Evolutionary conservation across 495 filamentous ascomycete species (phyloP).

Genomic region (Podospora didyma): DNA sequence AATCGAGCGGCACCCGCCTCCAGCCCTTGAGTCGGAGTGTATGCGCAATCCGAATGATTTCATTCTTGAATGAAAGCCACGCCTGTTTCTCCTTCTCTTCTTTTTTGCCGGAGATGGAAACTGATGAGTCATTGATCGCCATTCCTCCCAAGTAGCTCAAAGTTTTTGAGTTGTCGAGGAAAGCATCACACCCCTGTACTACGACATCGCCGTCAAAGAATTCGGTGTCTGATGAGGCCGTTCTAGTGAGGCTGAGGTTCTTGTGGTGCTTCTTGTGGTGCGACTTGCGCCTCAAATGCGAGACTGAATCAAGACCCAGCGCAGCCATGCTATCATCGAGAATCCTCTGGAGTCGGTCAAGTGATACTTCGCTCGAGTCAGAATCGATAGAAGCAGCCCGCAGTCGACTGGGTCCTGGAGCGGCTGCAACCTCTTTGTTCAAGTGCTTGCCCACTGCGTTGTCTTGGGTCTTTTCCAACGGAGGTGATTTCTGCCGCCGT

Average conservation of each 20-base stretch:
- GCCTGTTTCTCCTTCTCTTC: conserved; percentile 64
- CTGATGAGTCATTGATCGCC: conserved; percentile 45
- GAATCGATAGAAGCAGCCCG: conserved; percentile 46
- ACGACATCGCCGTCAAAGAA: conserved; percentile 64
- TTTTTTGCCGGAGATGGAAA: conserved; percentile 33
- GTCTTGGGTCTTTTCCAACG: conserved; percentile 2
- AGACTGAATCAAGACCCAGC: conserved; percentile 35
- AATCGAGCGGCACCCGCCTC: conserved; percentile 69
- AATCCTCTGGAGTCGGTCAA: conserved; percentile 68
- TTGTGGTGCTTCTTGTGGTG: conserved; percentile 22
- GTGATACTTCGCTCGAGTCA: conserved; percentile 55
- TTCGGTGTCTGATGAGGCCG: conserved; percentile 75
- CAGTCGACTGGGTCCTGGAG: conserved; percentile 11
- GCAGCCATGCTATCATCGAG: conserved; percentile 55
- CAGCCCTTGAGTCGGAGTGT: conserved; percentile 87
- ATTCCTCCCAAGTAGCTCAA: conserved; percentile 65
- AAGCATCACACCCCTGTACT: conserved; percentile 72
- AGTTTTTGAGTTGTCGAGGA: conserved; percentile 85
- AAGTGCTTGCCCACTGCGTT: neutral
- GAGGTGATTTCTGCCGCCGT: conserved; percentile 27
- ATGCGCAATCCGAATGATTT: conserved; percentile 84
- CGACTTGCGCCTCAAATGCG: conserved; percentile 25
- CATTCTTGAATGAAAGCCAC: conserved; percentile 80
- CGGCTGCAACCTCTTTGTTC: conserved; percentile 14
- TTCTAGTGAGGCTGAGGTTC: conserved; percentile 25